Conservation (phyloP, 371 early-diverging fungal species). For the Apophysomyces ossiformis region DNA sequence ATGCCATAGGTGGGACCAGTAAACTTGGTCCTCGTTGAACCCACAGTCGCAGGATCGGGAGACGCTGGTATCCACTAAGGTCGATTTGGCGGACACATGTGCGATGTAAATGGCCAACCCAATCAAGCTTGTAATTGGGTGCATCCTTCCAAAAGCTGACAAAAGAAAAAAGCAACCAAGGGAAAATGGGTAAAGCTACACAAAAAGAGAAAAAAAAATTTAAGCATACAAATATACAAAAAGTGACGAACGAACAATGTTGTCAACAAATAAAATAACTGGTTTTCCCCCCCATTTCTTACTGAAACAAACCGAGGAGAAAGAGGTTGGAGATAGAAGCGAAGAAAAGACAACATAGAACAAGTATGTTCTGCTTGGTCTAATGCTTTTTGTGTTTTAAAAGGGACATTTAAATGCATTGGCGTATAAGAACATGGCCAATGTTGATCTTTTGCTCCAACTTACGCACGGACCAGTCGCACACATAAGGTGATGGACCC, state of each 20-base stretch:
- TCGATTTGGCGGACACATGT: background rate
- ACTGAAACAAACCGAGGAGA: too few species aligned
- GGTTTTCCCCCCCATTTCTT: too few species aligned
- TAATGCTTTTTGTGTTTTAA: background rate
- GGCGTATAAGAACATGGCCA: too few species aligned
- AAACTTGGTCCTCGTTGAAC: slow-evolving; percentile 12
- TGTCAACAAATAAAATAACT: too few species aligned
- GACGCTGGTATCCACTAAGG: slow-evolving; percentile 3
- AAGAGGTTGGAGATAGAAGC: too few species aligned
- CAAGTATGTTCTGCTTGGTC: background rate
- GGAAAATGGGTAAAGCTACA: too few species aligned
- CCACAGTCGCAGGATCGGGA: slow-evolving; percentile 29
- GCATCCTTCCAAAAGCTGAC: background rate
- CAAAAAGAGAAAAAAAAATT: background rate
- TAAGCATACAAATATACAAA: background rate
- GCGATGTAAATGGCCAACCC: background rate
- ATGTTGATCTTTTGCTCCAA: background rate
- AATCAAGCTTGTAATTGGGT: background rate
- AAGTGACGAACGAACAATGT: too few species aligned
- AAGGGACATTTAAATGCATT: too few species aligned
- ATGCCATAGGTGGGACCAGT: slow-evolving; percentile 34
- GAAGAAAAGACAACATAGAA: background rate
- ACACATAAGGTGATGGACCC: too few species aligned
- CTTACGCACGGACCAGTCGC: background rate
- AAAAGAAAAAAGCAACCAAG: too few species aligned